Base-by-base conservation (phyloP, 805 yeast species). In the Pichia cephalocereana region DNA sequence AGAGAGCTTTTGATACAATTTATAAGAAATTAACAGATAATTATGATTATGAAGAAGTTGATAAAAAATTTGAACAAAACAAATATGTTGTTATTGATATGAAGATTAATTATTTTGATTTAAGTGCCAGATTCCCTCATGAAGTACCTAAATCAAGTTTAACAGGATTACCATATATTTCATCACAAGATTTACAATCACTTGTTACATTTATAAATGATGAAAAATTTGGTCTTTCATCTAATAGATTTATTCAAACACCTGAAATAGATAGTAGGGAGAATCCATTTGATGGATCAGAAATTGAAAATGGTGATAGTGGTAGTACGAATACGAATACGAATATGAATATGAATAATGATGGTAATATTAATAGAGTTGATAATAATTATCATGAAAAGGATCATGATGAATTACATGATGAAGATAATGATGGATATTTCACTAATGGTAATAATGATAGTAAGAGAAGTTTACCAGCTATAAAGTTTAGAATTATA, bases 41-140 rank as follows among this genome's bases (percentile, higher is more conserved):
- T 7, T 34, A 34, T 34, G 23, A 43, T 19, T 19, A 28, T 28
- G 26, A 23, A 9, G 30, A 23, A 10, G 34, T 19, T 17, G 31
- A 28, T 40, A 40, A 17, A 4, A 40, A 28, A 14, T 9, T 18
- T 41, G 44, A 58, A 57, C 43, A 61, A 59, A 52, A 66, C 45
- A 74, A 74, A 56, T 86, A 86, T 59, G 78, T 83, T 36, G 78
- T 85, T 30, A 71, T 85, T 49, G 86, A 84, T 60, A 71, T 82
- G 53, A 82, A 77, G 53, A 71, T 85, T 28, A 79, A 77, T 48
- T 80, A 85, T 57, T 71, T 70, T 50, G 84, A 84, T 54, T 62
- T 83, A 50, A 78, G 72, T 52, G 87, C 86, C 0, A 66, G 69
- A 6, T 61, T 74, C 41, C 87, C 79, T 4, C 47, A 74, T 0